These are phyloP conservation scores for Paramyrothecium roridum DNA, from an alignment of 2,329 filamentous ascomycete genomes.

Conservation along the genomic window DNA sequence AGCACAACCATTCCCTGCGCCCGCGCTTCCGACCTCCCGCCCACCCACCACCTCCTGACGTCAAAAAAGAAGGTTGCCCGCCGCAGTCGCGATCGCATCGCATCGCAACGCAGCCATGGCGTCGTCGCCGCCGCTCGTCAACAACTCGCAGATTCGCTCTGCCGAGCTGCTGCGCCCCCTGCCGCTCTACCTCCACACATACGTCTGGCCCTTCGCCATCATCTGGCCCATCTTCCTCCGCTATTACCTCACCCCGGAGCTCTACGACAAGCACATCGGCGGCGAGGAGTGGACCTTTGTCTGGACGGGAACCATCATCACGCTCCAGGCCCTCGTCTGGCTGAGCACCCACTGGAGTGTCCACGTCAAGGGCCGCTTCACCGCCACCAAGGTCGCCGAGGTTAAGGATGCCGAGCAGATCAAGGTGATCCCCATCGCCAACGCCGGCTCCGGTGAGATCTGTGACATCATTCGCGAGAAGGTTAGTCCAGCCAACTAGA, in stretches of 20 bases:
- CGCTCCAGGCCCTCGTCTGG: conserved; percentile 85
- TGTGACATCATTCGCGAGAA: conserved; percentile 76
- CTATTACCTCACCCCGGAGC: conserved; percentile 77
- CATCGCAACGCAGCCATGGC: background rate
- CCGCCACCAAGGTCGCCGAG: conserved; percentile 65
- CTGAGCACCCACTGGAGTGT: conserved; percentile 98
- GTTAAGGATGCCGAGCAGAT: conserved; percentile 78
- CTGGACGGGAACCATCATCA: conserved; percentile 85
- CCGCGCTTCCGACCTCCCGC: too few relatives aligned
- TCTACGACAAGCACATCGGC: conserved; percentile 87
- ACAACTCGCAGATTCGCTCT: conserved; percentile 84
- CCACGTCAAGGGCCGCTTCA: conserved; percentile 78
- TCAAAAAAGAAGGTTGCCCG: background rate
- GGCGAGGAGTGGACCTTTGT: conserved; percentile 99
- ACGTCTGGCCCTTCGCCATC: conserved; percentile 89
- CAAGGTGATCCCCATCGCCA: conserved; percentile 86
- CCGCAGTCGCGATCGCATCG: too few relatives aligned
- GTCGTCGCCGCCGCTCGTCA: conserved; percentile 72
- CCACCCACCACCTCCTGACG: too few relatives aligned
- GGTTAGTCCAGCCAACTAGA: conserved; percentile 27
- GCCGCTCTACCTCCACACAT: conserved; percentile 75
- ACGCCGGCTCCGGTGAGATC: conserved; percentile 87
- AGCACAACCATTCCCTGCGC: too few relatives aligned
- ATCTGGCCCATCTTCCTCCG: conserved; percentile 90
- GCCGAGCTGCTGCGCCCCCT: conserved; percentile 87